Conservation (phyloP, 352 stramenopile genomes). For the Pythium aphanidermatum region DNA sequence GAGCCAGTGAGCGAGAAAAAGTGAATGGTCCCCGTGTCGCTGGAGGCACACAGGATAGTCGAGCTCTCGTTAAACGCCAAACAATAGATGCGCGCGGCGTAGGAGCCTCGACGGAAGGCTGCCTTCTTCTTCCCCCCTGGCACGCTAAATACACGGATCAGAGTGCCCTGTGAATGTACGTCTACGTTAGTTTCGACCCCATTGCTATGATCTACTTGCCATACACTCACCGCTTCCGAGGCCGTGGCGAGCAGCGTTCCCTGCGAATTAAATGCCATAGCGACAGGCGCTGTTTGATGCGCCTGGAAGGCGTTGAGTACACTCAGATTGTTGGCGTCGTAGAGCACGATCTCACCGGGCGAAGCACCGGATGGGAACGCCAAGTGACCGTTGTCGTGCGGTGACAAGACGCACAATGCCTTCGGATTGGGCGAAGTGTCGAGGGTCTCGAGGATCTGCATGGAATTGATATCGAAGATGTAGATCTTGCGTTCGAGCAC, state of each 20-base stretch:
- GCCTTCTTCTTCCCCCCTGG: slow-evolving; percentile 84
- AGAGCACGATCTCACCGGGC: slow-evolving; percentile 88
- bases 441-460: slow-evolving; percentile 91
- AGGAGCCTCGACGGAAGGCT: slow-evolving; percentile 94
- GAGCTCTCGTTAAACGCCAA: slow-evolving; percentile 94
- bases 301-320: slow-evolving; percentile 90
- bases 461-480: slow-evolving; percentile 93
- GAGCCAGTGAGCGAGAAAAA: slow-evolving; percentile 89
- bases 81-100: slow-evolving; percentile 94
- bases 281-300: slow-evolving; percentile 79
- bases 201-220: too few relatives aligned
- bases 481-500: slow-evolving; percentile 89
- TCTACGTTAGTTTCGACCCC: too few relatives aligned
- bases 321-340: slow-evolving; percentile 90
- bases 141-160: slow-evolving; percentile 97
- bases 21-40: slow-evolving; percentile 95
- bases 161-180: slow-evolving; percentile 86
- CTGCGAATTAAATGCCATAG: slow-evolving; percentile 85
- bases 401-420: slow-evolving; percentile 77
- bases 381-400: slow-evolving; percentile 81
- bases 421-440: slow-evolving; percentile 87
- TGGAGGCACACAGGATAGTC: slow-evolving; percentile 93
- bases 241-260: slow-evolving; percentile 86
- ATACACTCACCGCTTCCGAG: slow-evolving; percentile 73
- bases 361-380: slow-evolving; percentile 77